Percentiles rank a stretch among this genome's conserved stretches.
Evolutionary conservation across 768 basidiomycete genomes (phyloP).

Genomic region (Termitomyces sp.): DNA sequence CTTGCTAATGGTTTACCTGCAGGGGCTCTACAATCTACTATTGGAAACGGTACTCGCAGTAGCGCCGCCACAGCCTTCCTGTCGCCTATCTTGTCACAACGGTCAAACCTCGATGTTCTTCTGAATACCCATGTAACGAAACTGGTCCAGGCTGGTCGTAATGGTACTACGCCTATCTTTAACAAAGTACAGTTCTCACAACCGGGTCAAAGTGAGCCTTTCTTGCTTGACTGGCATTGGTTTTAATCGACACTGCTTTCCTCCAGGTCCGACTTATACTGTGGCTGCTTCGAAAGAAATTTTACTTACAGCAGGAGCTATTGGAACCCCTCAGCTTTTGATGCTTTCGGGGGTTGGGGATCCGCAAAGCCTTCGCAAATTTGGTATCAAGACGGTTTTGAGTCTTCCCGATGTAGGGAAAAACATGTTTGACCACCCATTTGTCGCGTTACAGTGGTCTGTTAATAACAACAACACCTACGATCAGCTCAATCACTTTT

Average conservation of each 20-base stretch:
- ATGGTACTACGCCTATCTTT: constrained; percentile 7
- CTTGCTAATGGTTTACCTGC: not conserved
- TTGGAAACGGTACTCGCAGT: constrained; percentile 22
- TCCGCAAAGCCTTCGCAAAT: not conserved
- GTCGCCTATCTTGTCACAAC: constrained; percentile 13
- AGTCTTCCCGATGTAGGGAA: constrained; percentile 23
- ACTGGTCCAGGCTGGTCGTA: not conserved
- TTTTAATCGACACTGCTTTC: not conserved
- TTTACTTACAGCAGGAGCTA: constrained; percentile 27
- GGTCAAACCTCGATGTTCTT: constrained; percentile 28
- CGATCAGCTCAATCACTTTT: constrained; percentile 10
- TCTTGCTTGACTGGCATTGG: not conserved
- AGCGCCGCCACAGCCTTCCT: constrained; percentile 28
- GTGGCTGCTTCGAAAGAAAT: constrained; percentile 26
- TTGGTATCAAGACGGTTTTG: constrained; percentile 17
- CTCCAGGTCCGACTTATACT: not conserved
- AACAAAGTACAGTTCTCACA: constrained; percentile 18
- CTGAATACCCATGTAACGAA: constrained; percentile 21
- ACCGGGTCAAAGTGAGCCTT: constrained; percentile 1
- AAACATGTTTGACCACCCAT: constrained; percentile 23
- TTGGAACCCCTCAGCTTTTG: constrained; percentile 26
- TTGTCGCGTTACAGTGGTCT: constrained; percentile 16
- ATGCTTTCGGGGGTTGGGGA: constrained; percentile 28
- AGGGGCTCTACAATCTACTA: constrained; percentile 23
- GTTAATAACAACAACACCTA: constrained; percentile 19